These are phyloP conservation scores for Helotiales sp. DNA, from an alignment of 2,329 filamentous ascomycete genomes.

Conservation along the genomic window DNA sequence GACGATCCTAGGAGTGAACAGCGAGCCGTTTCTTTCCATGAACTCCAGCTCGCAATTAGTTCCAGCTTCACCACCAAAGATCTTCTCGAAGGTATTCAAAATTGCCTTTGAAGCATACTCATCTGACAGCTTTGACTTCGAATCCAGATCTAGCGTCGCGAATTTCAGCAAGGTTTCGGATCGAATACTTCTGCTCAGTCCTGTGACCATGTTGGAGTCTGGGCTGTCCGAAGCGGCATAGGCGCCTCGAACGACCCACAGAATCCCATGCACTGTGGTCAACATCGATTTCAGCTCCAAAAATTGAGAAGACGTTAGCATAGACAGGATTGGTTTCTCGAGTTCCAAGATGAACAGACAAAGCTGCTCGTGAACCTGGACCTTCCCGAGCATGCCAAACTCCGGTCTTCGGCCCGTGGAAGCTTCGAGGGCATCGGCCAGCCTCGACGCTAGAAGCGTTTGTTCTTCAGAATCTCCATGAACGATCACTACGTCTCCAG, in stretches of 20 bases:
- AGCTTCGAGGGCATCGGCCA: conserved; percentile 44
- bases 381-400: conserved; percentile 42
- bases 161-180: conserved; percentile 38
- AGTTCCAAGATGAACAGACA: conserved; percentile 56
- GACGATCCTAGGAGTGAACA: conserved; percentile 36
- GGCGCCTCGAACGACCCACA: conserved; percentile 56
- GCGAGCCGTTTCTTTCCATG: conserved; percentile 38
- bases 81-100: conserved; percentile 29
- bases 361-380: conserved; percentile 39
- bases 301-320: conserved; percentile 51
- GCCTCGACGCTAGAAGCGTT: conserved; percentile 43
- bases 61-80: conserved; percentile 26
- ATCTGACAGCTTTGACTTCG: conserved; percentile 44
- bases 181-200: conserved; percentile 39
- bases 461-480: conserved; percentile 34
- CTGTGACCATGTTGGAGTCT: conserved; percentile 38
- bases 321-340: conserved; percentile 45
- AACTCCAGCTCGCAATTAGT: conserved; percentile 36
- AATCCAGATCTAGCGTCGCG: conserved; percentile 39
- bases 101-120: conserved; percentile 24
- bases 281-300: conserved; percentile 49
- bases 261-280: conserved; percentile 45
- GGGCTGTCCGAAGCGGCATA: conserved; percentile 43
- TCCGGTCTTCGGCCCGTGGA: conserved; percentile 45
- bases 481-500: conserved; percentile 39